A percentile compares a stretch with the other conserved stretches of the same genome.
These are phyloP conservation scores for Fusarium praegraminearum DNA, from an alignment of 2,329 filamentous ascomycete species.

Conservation along the genomic window DNA sequence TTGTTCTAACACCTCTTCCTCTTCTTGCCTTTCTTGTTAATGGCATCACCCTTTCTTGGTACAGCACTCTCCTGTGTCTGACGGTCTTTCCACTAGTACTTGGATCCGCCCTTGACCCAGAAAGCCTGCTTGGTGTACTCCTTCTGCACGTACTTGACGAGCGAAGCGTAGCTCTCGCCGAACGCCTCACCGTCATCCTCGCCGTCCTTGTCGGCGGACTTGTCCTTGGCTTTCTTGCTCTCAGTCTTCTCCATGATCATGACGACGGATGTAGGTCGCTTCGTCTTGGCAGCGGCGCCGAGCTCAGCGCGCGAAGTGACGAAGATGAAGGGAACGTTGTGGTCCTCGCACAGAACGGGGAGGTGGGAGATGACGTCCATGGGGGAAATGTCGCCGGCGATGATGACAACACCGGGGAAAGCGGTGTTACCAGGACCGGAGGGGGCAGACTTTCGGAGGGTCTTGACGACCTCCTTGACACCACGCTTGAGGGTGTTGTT, in stretches of 20 bases:
- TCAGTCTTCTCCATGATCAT: slow-evolving; percentile 78
- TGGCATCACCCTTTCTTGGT: slow-evolving; percentile 4
- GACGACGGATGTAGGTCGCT: slow-evolving; percentile 95
- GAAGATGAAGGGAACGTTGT: slow-evolving; percentile 97
- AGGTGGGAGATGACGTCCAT: slow-evolving; percentile 99
- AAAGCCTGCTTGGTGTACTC: slow-evolving; percentile 70
- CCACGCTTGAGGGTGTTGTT: slow-evolving; percentile 96
- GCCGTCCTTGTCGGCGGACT: slow-evolving; percentile 58
- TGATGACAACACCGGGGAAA: slow-evolving; percentile 83
- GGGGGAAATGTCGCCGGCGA: slow-evolving; percentile 96
- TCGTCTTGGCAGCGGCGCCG: slow-evolving; percentile 92
- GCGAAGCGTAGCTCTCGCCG: slow-evolving; percentile 71
- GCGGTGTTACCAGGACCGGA: slow-evolving; percentile 73
- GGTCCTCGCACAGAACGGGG: slow-evolving; percentile 97
- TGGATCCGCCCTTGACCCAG: slow-evolving; percentile 58
- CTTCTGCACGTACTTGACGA: slow-evolving; percentile 75
- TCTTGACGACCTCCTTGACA: slow-evolving; percentile 99
- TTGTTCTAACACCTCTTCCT: slow-evolving; percentile 30
- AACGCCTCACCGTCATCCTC: slow-evolving; percentile 70
- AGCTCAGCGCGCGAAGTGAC: slow-evolving; percentile 93
- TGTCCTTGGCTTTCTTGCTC: slow-evolving; percentile 59
- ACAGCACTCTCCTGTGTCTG: neutral
- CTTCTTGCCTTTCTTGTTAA: slow-evolving; percentile 7
- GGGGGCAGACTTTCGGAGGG: slow-evolving; percentile 88
- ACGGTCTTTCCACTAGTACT: slow-evolving; percentile 26